Base-by-base conservation (phyloP, 257 asterid genomes). In the Solanum sparsipilum region DNA sequence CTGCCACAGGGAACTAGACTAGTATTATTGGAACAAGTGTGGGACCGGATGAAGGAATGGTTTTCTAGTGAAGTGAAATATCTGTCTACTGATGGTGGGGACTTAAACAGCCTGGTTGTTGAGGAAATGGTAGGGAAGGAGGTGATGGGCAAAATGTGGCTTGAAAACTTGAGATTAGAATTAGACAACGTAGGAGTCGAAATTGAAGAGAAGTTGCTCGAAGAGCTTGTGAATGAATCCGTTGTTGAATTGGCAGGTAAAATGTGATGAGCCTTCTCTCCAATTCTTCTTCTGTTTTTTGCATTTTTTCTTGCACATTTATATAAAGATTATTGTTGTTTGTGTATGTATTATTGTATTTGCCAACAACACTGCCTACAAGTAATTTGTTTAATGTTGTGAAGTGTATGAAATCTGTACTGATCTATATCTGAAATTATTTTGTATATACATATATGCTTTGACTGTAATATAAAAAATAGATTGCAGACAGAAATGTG, bases 101-200 rank as follows among this genome's bases (percentile, higher is more conserved):
- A 92, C 87, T 90, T 89, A 63, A 67, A 86, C 91, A 58, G 91
- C 90, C 90, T 92, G 90, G 93, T 92, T 86, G 95, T 93, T 88
- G 98, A 92, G 91, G 86, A 93, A 91, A 92, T 94, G 92, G 96
- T 92, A 87, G 90, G 90, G 78, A 92, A 92, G 88, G 98, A 96
- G 92, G 95, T 95, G 90, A 94, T 81, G 89, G 96, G 96, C 29
- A 94, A 88, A 86, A 91, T 94, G 90, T 96, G 99, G 99, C 74
- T 58, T 41, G 95, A 92, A 88, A 83, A 87, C 84, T 90, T 87
- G 90, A 91, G 91, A 73, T 10, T 90, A 87, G 99, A 95, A 91
- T 89, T 75, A 88, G 97, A 91, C 88, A 90, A 85, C 91, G 79
- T 93, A 58, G 96, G 95, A 18, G 88, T 86, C 71, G 98, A 94